phyloP scores from a whole-genome alignment of 1,139 yeast species.

The Saccharomyces hybrid region DNA sequence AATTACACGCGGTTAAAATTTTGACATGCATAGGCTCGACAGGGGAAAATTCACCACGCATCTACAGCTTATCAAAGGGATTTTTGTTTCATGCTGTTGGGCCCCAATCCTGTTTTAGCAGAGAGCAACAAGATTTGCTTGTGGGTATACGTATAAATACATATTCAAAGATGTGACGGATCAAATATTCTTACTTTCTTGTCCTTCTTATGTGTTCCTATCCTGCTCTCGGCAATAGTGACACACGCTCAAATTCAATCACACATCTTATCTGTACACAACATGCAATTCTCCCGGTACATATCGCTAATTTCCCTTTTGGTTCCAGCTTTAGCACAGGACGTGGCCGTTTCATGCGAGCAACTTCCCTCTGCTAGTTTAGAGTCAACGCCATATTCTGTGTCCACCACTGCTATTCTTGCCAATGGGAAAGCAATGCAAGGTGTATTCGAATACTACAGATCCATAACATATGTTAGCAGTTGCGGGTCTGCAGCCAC shows the following conservation, averaged over 20 bases:
- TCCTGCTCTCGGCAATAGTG: neutral
- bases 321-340: slow-evolving; percentile 4
- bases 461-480: slow-evolving; percentile 18
- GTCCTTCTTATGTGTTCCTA: neutral
- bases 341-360: slow-evolving; percentile 18
- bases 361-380: slow-evolving; percentile 18
- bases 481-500: slow-evolving; percentile 12
- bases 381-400: slow-evolving; percentile 23
- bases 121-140: neutral
- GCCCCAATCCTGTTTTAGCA: neutral
- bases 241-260: neutral
- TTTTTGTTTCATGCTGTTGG: neutral
- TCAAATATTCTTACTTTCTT: neutral
- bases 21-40: neutral
- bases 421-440: slow-evolving; percentile 16
- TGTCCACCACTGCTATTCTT: slow-evolving; percentile 15
- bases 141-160: neutral
- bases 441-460: slow-evolving; percentile 21
- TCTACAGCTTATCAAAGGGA: neutral
- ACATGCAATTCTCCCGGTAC: slow-evolving; percentile 1
- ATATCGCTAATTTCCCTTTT: slow-evolving; percentile 1
- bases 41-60: neutral
- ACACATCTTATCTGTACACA: neutral
- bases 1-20: neutral
- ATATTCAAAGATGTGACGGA: neutral